A percentile compares a stretch with the other conserved stretches of the same genome.
phyloP scores from a whole-genome alignment of 306 rosid genomes.

The Glycine soja region DNA sequence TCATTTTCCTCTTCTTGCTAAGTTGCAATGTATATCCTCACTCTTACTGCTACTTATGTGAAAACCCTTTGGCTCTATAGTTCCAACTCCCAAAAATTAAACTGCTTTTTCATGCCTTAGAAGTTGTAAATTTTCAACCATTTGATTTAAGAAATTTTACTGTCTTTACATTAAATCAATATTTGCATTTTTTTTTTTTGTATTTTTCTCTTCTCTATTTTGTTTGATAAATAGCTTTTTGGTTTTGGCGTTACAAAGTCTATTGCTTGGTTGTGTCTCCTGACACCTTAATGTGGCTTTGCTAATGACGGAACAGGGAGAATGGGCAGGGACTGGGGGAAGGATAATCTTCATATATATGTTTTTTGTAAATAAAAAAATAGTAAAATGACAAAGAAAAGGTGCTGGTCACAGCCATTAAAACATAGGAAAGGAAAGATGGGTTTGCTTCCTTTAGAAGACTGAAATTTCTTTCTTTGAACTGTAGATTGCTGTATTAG shows the following conservation, averaged over 20 bases:
- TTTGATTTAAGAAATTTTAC: background rate
- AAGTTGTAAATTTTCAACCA: background rate
- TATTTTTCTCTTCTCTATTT: background rate
- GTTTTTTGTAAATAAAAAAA: background rate
- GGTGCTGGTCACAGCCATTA: background rate
- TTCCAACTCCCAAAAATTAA: background rate
- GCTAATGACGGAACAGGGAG: background rate
- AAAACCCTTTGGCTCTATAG: background rate
- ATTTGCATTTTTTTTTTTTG: background rate
- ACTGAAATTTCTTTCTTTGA: constrained; percentile 14
- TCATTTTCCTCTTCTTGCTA: background rate
- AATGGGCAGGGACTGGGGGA: background rate
- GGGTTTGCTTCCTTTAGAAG: background rate
- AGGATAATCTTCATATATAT: background rate
- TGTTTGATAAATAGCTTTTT: background rate
- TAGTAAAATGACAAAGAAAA: background rate
- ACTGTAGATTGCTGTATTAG: background rate
- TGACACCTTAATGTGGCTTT: background rate
- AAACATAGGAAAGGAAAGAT: background rate
- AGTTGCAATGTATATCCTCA: background rate
- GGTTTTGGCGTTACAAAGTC: constrained; percentile 6
- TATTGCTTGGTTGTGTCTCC: background rate
- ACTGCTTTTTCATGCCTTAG: background rate
- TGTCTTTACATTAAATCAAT: background rate
- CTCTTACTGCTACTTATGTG: background rate